phyloP scores from a whole-genome alignment of 2,329 filamentous ascomycete genomes.

The Penicillium sp. region DNA sequence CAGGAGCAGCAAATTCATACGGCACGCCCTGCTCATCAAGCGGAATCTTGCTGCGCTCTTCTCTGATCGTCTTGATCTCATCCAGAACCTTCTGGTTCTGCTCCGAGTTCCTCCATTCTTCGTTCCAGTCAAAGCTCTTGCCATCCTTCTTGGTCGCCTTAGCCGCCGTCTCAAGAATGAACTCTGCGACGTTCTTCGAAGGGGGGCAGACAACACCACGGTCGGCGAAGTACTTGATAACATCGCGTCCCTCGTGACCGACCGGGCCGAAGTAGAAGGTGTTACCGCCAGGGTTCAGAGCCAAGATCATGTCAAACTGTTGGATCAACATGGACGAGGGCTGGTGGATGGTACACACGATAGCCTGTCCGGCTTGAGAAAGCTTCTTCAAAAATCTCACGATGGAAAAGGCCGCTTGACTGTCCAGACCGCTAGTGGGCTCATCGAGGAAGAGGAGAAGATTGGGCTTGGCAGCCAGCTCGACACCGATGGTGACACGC shows the following conservation, averaged over 20 bases:
- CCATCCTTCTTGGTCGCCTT: slow-evolving; percentile 50
- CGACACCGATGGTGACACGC: slow-evolving; percentile 63
- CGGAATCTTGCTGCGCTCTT: slow-evolving; percentile 47
- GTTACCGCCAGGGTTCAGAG: slow-evolving; percentile 59
- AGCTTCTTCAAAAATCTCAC: slow-evolving; percentile 62
- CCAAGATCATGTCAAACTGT: slow-evolving; percentile 65
- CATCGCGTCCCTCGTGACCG: slow-evolving; percentile 56
- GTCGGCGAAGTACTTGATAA: slow-evolving; percentile 60
- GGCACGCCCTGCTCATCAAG: slow-evolving; percentile 33
- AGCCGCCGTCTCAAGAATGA: slow-evolving; percentile 57
- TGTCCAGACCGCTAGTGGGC: slow-evolving; percentile 62
- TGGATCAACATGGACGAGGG: slow-evolving; percentile 61
- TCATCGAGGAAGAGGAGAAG: slow-evolving; percentile 64
- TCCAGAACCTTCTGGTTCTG: slow-evolving; percentile 52
- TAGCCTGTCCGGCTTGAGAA: slow-evolving; percentile 57
- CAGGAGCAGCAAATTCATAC: slow-evolving; percentile 59
- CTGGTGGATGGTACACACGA: slow-evolving; percentile 67
- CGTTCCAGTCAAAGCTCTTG: slow-evolving; percentile 59
- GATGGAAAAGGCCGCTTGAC: slow-evolving; percentile 60
- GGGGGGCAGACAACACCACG: slow-evolving; percentile 59
- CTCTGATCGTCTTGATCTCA: slow-evolving; percentile 59
- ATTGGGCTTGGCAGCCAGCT: slow-evolving; percentile 60
- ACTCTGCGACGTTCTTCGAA: slow-evolving; percentile 58
- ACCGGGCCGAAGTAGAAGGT: slow-evolving; percentile 67
- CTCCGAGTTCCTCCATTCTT: slow-evolving; percentile 61